phyloP scores from a whole-genome alignment of 495 filamentous ascomycete genomes.

The Cryomyces minteri region DNA sequence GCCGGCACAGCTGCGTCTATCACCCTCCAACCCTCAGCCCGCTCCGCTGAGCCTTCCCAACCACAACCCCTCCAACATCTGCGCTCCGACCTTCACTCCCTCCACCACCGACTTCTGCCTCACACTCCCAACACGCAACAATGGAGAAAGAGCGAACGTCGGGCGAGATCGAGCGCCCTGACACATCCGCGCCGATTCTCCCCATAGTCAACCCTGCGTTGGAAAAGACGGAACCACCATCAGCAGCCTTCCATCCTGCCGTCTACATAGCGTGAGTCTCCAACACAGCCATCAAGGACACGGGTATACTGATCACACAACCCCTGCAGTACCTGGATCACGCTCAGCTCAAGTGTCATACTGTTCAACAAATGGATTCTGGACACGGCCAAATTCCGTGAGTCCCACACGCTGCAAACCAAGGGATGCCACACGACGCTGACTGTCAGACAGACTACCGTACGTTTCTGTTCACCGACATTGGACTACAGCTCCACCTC shows the following conservation, averaged over 20 bases:
- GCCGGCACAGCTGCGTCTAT: too few relatives aligned
- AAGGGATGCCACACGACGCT: not conserved
- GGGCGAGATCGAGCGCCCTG: slow-evolving; percentile 39
- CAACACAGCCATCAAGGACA: not conserved
- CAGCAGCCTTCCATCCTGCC: slow-evolving; percentile 55
- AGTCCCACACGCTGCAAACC: slow-evolving; percentile 21
- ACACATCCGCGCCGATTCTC: slow-evolving; percentile 40
- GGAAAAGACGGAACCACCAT: slow-evolving; percentile 47
- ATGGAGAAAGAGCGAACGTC: slow-evolving; percentile 61
- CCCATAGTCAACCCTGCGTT: slow-evolving; percentile 59
- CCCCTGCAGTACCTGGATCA: slow-evolving; percentile 63
- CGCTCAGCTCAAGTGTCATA: slow-evolving; percentile 80
- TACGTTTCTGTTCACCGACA: slow-evolving; percentile 7
- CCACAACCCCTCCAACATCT: too few relatives aligned
- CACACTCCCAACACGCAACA: too few relatives aligned
- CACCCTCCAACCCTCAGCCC: too few relatives aligned
- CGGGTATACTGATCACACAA: not conserved
- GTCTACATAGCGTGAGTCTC: slow-evolving; percentile 71
- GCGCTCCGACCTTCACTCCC: too few relatives aligned
- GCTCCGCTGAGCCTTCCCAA: too few relatives aligned
- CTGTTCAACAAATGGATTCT: slow-evolving; percentile 99
- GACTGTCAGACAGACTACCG: slow-evolving; percentile 19
- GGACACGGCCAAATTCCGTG: slow-evolving; percentile 65
- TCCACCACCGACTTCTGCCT: too few relatives aligned
- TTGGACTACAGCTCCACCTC: not conserved